Evolutionary conservation across 495 filamentous ascomycete species (phyloP).

Genomic region (Emericellopsis terricola): DNA sequence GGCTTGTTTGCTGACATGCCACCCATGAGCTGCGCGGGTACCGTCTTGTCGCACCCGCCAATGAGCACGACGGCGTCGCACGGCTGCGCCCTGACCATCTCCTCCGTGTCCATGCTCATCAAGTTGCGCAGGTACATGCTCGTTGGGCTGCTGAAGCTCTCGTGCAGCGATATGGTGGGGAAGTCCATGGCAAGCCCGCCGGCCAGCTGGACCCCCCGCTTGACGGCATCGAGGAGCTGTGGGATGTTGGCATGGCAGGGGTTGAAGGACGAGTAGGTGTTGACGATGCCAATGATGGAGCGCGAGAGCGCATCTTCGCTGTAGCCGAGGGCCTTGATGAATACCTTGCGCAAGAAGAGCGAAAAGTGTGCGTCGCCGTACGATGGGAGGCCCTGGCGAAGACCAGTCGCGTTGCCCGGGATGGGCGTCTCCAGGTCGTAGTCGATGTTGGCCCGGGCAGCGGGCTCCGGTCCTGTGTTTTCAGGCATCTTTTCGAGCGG

Average conservation of each 20-base stretch:
- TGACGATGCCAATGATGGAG: constrained; percentile 48
- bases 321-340: constrained; percentile 53
- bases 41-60: constrained; percentile 53
- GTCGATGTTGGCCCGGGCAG: too few species aligned
- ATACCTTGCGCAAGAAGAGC: constrained; percentile 49
- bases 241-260: constrained; percentile 50
- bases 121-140: constrained; percentile 53
- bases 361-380: constrained; percentile 56
- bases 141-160: constrained; percentile 42
- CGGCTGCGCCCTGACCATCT: constrained; percentile 49
- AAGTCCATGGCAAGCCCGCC: constrained; percentile 48
- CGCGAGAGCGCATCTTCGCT: constrained; percentile 45
- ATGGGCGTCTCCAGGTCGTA: constrained; percentile 35
- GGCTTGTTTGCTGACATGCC: constrained; percentile 54
- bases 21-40: constrained; percentile 51
- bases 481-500: too few species aligned
- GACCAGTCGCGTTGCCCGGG: constrained; percentile 26
- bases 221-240: constrained; percentile 47
- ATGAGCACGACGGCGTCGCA: constrained; percentile 46
- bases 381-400: constrained; percentile 42
- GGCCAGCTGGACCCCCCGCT: constrained; percentile 40
- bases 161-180: constrained; percentile 46
- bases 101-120: constrained; percentile 59
- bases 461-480: too few species aligned
- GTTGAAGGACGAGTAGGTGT: constrained; percentile 48